phyloP scores from a whole-genome alignment of 495 filamentous ascomycete species.

The Aspergillus incahuasiensis region DNA sequence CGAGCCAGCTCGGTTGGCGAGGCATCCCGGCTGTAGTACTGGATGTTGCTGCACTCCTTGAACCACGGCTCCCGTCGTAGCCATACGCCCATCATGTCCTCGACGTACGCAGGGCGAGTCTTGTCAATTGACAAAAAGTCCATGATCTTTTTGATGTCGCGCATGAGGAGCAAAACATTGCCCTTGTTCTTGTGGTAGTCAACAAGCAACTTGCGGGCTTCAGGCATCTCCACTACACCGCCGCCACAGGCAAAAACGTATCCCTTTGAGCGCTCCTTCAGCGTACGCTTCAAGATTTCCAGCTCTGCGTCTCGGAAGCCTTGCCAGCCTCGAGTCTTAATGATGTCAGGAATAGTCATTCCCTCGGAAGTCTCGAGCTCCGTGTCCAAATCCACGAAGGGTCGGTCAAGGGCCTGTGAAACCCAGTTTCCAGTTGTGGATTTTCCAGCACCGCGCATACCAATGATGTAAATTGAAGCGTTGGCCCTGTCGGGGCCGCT shows the following conservation, averaged over 20 bases:
- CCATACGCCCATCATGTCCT: conserved; percentile 92
- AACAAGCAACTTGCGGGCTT: conserved; percentile 69
- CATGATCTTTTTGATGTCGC: conserved; percentile 84
- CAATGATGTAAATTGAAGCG: conserved; percentile 84
- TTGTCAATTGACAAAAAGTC: conserved; percentile 86
- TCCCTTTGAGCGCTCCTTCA: conserved; percentile 68
- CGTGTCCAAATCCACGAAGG: conserved; percentile 81
- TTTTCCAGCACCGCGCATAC: conserved; percentile 97
- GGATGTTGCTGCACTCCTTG: conserved; percentile 89
- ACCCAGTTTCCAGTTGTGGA: conserved; percentile 89
- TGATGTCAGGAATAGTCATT: conserved; percentile 79
- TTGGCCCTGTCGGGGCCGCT: conserved; percentile 31
- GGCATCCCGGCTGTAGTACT: conserved; percentile 77
- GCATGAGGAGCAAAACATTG: conserved; percentile 82
- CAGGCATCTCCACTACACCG: conserved; percentile 83
- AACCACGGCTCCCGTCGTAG: conserved; percentile 88
- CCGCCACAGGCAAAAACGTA: conserved; percentile 92
- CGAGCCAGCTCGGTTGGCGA: conserved; percentile 47
- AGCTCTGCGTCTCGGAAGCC: conserved; percentile 82
- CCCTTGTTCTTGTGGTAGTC: conserved; percentile 76
- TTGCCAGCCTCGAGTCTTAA: conserved; percentile 77
- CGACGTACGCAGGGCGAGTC: conserved; percentile 86
- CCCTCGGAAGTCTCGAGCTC: conserved; percentile 71
- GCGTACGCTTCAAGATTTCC: conserved; percentile 61
- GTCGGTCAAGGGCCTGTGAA: conserved; percentile 64